phyloP scores from a whole-genome alignment of 148 eudicot genomes.

The Arctostaphylos glauca region DNA sequence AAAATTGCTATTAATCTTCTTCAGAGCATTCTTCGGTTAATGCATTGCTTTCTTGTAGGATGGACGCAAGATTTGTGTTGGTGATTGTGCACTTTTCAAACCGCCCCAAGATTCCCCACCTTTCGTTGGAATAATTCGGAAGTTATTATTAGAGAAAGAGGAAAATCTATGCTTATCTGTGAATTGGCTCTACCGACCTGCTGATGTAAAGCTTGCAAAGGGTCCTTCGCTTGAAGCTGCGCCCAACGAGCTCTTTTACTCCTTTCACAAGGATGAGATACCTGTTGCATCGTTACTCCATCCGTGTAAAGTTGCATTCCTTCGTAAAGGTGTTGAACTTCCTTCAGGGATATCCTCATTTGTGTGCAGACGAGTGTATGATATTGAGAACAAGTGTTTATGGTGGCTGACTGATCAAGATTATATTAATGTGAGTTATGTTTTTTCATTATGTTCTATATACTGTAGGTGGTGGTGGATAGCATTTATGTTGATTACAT shows the following conservation, averaged over 20 bases:
- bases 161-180: slow-evolving; percentile 47
- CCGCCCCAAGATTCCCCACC: slow-evolving; percentile 67
- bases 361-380: slow-evolving; percentile 82
- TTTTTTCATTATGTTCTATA: not conserved
- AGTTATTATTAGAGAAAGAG: slow-evolving; percentile 41
- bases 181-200: slow-evolving; percentile 90
- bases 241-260: slow-evolving; percentile 85
- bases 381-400: slow-evolving; percentile 64
- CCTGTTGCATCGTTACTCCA: slow-evolving; percentile 85
- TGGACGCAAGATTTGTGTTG: slow-evolving; percentile 66
- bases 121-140: slow-evolving; percentile 64
- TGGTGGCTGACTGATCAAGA: slow-evolving; percentile 87
- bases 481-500: slow-evolving; percentile 13
- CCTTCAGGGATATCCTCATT: slow-evolving; percentile 72
- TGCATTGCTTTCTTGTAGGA: slow-evolving; percentile 41
- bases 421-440: slow-evolving; percentile 62
- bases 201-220: slow-evolving; percentile 64
- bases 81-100: slow-evolving; percentile 86
- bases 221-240: slow-evolving; percentile 61
- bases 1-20: not conserved
- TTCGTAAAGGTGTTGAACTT: slow-evolving; percentile 79
- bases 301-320: slow-evolving; percentile 90
- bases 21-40: not conserved
- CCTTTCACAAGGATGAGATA: slow-evolving; percentile 81
- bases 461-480: not conserved